Evolutionary conservation across 306 rosid species (phyloP).

Genomic region (Pyrus communis): DNA sequence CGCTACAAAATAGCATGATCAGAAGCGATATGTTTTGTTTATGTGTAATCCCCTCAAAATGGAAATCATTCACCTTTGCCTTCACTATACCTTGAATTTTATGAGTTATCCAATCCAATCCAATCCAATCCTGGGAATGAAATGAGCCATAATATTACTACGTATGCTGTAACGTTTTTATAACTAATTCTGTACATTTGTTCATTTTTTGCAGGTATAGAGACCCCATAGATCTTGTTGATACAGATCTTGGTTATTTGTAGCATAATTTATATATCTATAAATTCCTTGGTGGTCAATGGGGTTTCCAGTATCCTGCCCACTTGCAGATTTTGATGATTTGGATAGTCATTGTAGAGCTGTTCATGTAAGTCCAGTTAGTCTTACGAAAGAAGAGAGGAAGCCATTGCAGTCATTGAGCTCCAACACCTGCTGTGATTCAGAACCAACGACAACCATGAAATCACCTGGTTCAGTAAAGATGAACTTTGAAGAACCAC

Average conservation of each 20-base stretch:
- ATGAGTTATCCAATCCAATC: not conserved
- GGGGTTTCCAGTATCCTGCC: slow-evolving; percentile 25
- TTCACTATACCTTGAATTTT: not conserved
- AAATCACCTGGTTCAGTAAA: slow-evolving; percentile 25
- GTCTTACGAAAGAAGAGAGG: slow-evolving; percentile 18
- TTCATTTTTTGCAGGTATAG: slow-evolving; percentile 14
- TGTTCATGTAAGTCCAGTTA: slow-evolving; percentile 18
- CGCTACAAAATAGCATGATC: not conserved
- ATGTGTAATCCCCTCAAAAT: not conserved
- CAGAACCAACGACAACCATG: not conserved
- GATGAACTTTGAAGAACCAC: slow-evolving; percentile 34
- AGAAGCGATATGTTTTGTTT: not conserved
- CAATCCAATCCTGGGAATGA: not conserved
- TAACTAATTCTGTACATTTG: not conserved
- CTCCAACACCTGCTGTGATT: slow-evolving; percentile 27
- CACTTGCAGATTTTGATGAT: slow-evolving; percentile 28
- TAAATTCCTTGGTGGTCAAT: slow-evolving; percentile 10
- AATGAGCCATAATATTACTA: not conserved
- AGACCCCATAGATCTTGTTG: slow-evolving; percentile 8
- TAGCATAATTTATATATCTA: not conserved
- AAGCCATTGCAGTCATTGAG: slow-evolving; percentile 18
- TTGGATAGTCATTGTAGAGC: slow-evolving; percentile 31
- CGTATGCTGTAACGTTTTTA: not conserved
- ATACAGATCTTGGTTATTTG: slow-evolving; percentile 16
- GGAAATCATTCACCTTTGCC: not conserved